These are phyloP conservation scores for Debaryomyces psychrophilus DNA, from an alignment of 1,139 yeast genomes.

Conservation along the genomic window DNA sequence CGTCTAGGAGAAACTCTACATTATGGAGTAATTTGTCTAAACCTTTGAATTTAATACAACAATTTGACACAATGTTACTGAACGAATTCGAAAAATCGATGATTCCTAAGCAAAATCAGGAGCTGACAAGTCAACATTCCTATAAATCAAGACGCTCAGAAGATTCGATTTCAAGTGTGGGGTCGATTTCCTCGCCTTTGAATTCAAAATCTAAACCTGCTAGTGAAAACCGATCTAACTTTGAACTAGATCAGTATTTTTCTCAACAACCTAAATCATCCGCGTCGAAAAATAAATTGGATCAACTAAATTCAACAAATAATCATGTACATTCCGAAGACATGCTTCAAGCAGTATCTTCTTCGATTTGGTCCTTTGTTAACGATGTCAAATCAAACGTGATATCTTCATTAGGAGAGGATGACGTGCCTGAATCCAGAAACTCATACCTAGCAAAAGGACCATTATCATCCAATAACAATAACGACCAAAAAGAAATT, in stretches of 20 bases:
- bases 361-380: conserved; percentile 51
- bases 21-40: conserved; percentile 50
- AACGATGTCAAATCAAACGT: conserved; percentile 47
- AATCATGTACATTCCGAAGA: conserved; percentile 28
- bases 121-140: neutral
- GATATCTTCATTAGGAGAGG: conserved; percentile 39
- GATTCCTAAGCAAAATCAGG: conserved; percentile 18
- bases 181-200: conserved; percentile 31
- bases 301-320: neutral
- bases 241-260: conserved; percentile 17
- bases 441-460: neutral
- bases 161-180: conserved; percentile 28
- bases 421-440: conserved; percentile 15
- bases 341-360: conserved; percentile 46
- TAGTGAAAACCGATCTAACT: neutral
- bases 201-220: conserved; percentile 20
- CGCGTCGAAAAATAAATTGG: neutral
- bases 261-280: conserved; percentile 9
- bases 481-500: neutral
- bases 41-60: conserved; percentile 66
- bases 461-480: neutral
- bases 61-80: conserved; percentile 67
- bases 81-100: conserved; percentile 63
- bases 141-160: conserved; percentile 6
- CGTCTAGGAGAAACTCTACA: conserved; percentile 23